Percentiles rank a stretch among this genome's conserved stretches.
Conservation (phyloP, 208 protist genomes). For the Crithidia mellificae region DNA sequence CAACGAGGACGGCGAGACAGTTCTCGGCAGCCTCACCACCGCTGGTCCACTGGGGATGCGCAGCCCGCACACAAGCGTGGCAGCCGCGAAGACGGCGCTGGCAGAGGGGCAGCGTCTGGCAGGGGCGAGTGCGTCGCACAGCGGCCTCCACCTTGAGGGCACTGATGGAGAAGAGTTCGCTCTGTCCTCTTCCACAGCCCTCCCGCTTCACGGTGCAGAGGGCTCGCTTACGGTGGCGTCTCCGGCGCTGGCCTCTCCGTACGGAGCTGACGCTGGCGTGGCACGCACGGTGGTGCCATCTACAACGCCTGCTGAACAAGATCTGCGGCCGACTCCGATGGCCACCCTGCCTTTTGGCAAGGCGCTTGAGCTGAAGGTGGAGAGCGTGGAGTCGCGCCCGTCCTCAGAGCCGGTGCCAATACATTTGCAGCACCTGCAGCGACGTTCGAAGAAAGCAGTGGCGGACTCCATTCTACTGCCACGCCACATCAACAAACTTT, state of each 20-base stretch:
- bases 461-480: conserved; percentile 81
- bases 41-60: conserved; percentile 65
- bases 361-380: conserved; percentile 74
- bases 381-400: conserved; percentile 60
- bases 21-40: conserved; percentile 51
- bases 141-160: too few species aligned
- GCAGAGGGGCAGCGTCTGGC: conserved; percentile 7
- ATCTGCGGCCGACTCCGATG: conserved; percentile 17
- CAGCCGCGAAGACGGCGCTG: conserved; percentile 8
- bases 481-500: conserved; percentile 86
- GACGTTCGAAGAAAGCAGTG: conserved; percentile 52
- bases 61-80: conserved; percentile 27
- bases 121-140: not conserved
- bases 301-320: not conserved
- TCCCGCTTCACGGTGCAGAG: not conserved
- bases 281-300: conserved; percentile 16
- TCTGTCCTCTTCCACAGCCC: too few species aligned
- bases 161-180: too few species aligned
- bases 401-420: conserved; percentile 61
- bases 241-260: conserved; percentile 3
- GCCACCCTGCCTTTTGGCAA: conserved; percentile 75
- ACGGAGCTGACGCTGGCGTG: conserved; percentile 23
- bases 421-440: conserved; percentile 68
- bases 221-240: not conserved
- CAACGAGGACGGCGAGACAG: conserved; percentile 28